phyloP scores from a whole-genome alignment of 1,284 basidiomycete genomes.

The Cutaneotrichosporon arboriforme region DNA sequence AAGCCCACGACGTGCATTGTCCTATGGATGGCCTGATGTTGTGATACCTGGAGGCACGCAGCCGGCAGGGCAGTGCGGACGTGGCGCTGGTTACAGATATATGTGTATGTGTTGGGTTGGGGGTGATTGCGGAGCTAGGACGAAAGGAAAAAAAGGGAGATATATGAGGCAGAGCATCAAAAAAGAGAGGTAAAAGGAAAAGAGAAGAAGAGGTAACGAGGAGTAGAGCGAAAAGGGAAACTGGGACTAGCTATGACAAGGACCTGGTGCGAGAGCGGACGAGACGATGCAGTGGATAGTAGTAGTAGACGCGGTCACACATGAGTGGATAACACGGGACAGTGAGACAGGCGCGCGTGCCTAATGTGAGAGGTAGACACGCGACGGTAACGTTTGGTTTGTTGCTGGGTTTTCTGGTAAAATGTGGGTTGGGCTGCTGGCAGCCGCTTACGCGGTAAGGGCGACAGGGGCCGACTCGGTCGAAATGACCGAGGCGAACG shows the following conservation, averaged over 20 bases:
- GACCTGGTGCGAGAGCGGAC: not conserved
- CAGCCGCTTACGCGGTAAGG: slow-evolving; percentile 36
- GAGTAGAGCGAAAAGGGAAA: not conserved
- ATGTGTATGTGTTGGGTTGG: too few species aligned
- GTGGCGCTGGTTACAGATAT: too few species aligned
- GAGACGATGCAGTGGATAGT: too few species aligned
- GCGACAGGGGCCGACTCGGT: slow-evolving; percentile 28
- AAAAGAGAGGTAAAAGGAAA: not conserved
- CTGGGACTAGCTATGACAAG: not conserved
- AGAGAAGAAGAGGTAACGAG: not conserved
- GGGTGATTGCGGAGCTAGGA: too few species aligned
- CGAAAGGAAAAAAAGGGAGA: not conserved
- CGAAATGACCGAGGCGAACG: slow-evolving; percentile 38
- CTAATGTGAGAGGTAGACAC: too few species aligned
- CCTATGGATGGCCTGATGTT: too few species aligned
- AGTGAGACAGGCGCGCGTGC: not conserved
- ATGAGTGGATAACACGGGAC: not conserved
- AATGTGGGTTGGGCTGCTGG: not conserved
- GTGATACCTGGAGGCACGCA: too few species aligned
- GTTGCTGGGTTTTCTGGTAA: not conserved
- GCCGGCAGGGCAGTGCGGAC: too few species aligned
- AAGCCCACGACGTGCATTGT: too few species aligned
- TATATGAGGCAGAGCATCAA: too few species aligned
- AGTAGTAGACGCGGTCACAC: not conserved
- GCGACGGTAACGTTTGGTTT: too few species aligned